phyloP scores from a whole-genome alignment of 1,284 basidiomycete species.

The Naganishia liquefaciens region DNA sequence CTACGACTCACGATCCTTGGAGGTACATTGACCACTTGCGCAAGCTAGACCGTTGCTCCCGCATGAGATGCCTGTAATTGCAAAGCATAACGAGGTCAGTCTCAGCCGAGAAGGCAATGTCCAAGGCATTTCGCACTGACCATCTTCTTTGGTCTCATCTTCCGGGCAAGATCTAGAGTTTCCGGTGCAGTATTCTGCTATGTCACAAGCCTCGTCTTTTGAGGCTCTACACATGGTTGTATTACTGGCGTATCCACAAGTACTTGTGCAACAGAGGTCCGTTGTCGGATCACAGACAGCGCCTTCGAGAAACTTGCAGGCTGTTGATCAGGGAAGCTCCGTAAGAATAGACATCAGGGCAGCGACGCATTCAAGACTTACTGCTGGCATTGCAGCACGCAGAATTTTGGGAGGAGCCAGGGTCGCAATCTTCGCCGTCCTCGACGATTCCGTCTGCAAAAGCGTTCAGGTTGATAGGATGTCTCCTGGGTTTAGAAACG shows the following conservation, averaged over 20 bases:
- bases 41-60: slow-evolving; percentile 68
- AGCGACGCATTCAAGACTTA: slow-evolving; percentile 31
- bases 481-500: background rate
- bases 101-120: background rate
- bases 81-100: background rate
- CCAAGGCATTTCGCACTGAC: slow-evolving; percentile 49
- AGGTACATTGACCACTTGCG: slow-evolving; percentile 80
- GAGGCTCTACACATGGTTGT: slow-evolving; percentile 68
- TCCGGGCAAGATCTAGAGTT: slow-evolving; percentile 70
- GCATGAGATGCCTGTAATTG: slow-evolving; percentile 61
- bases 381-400: slow-evolving; percentile 72
- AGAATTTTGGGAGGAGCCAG: slow-evolving; percentile 65
- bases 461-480: slow-evolving; percentile 6
- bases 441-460: slow-evolving; percentile 55
- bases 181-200: slow-evolving; percentile 76
- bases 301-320: slow-evolving; percentile 72
- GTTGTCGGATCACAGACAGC: slow-evolving; percentile 80
- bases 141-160: slow-evolving; percentile 69
- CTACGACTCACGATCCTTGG: slow-evolving; percentile 61
- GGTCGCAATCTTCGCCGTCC: slow-evolving; percentile 81
- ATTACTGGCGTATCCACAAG: slow-evolving; percentile 69
- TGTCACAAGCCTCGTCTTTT: slow-evolving; percentile 70
- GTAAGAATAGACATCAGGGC: background rate
- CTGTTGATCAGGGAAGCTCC: slow-evolving; percentile 29
- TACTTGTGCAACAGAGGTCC: slow-evolving; percentile 71